phyloP scores from a whole-genome alignment of 305 asterid genomes.

The Lippia alba region DNA sequence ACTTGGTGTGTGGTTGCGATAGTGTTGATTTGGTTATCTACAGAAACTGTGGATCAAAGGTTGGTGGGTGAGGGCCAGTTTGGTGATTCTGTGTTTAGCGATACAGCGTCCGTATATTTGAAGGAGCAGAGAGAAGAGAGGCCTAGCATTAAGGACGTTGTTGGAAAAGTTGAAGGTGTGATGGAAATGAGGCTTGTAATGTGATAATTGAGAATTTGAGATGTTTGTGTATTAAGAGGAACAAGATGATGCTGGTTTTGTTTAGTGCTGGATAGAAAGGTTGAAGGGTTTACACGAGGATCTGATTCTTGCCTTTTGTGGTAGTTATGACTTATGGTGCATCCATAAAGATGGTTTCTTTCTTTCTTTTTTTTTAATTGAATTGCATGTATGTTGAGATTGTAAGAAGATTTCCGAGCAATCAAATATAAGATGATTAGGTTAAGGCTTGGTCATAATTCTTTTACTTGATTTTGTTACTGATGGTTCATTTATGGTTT shows the following conservation, averaged over 20 bases:
- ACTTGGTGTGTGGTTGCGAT: not conserved
- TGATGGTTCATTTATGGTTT: too few relatives aligned
- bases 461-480: too few relatives aligned
- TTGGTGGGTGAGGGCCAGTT: not conserved
- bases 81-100: not conserved
- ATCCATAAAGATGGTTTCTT: not conserved
- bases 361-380: too few relatives aligned
- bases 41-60: not conserved
- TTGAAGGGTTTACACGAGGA: not conserved
- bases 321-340: not conserved
- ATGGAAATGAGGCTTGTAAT: not conserved
- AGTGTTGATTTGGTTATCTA: not conserved
- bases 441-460: too few relatives aligned
- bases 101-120: not conserved
- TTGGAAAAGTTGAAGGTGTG: not conserved
- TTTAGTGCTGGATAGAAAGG: too few relatives aligned
- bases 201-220: not conserved
- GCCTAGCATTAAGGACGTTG: not conserved
- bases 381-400: too few relatives aligned
- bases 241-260: too few relatives aligned
- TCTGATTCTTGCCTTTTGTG: not conserved
- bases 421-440: too few relatives aligned
- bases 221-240: not conserved
- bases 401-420: too few relatives aligned
- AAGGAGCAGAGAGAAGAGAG: constrained; percentile 3